Conservation (phyloP, 345 rosid species). For the Citrus unshiu region DNA sequence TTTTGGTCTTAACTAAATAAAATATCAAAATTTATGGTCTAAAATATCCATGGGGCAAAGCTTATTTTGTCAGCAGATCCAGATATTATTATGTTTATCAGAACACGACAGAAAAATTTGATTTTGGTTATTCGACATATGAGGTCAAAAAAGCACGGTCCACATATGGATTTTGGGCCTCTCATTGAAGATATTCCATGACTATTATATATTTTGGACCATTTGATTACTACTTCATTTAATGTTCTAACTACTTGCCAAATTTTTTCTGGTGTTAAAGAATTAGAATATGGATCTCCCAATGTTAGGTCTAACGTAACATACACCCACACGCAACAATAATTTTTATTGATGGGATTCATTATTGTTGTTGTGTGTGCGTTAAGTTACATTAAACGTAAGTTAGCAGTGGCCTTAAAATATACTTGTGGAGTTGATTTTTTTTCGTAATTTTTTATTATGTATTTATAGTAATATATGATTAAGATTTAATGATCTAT, state of each 20-base stretch:
- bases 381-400: accelerated
- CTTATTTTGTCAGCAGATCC: background rate
- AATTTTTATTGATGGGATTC: accelerated
- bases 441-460: no score
- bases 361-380: no score
- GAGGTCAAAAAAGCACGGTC: background rate
- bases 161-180: background rate
- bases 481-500: no score
- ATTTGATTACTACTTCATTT: background rate
- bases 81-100: background rate
- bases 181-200: background rate
- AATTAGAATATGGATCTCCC: no score
- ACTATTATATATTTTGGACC: background rate
- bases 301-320: no score
- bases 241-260: background rate
- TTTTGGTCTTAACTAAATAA: background rate
- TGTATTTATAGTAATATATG: no score
- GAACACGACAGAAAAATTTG: background rate
- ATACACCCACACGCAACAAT: accelerated
- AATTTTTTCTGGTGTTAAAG: no score
- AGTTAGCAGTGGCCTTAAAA: no score
- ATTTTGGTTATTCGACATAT: background rate
- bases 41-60: background rate
- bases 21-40: background rate
- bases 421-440: no score